These are phyloP conservation scores for Penicillium desertorum DNA, from an alignment of 495 filamentous ascomycete genomes.

Conservation along the genomic window DNA sequence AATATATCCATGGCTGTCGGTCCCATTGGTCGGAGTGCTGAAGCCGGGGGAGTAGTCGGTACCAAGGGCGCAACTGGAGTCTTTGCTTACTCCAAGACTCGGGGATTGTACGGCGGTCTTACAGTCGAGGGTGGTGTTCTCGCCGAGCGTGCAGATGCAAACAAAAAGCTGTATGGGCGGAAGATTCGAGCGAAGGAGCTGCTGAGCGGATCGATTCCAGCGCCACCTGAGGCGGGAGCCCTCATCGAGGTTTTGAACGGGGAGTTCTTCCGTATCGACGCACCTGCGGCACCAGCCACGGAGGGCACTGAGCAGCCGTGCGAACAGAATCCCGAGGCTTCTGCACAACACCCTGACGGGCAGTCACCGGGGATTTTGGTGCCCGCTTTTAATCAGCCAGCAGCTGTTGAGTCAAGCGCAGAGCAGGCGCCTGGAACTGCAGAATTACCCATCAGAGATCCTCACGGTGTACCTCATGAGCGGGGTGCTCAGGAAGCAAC, in stretches of 20 bases:
- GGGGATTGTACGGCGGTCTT: constrained; percentile 88
- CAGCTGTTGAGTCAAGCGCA: neutral
- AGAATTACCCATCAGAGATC: neutral
- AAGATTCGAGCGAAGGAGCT: constrained; percentile 73
- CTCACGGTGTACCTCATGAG: neutral
- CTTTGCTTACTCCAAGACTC: constrained; percentile 93
- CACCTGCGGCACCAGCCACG: neutral
- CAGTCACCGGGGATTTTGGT: neutral
- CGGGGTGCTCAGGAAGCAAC: neutral
- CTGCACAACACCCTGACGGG: neutral
- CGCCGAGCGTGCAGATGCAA: constrained; percentile 83
- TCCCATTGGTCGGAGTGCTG: constrained; percentile 85
- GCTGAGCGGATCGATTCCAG: constrained; percentile 69
- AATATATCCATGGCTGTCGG: constrained; percentile 93
- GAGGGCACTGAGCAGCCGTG: neutral
- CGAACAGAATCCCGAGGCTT: neutral
- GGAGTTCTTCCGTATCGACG: constrained; percentile 2
- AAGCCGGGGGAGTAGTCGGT: constrained; percentile 82
- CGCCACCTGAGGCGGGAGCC: constrained; percentile 74
- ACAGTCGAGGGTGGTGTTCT: constrained; percentile 84
- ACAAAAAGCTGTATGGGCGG: constrained; percentile 84
- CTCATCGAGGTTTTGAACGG: constrained; percentile 73
- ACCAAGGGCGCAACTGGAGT: constrained; percentile 76
- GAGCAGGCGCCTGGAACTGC: neutral
- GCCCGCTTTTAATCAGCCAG: neutral